These are phyloP conservation scores for Phoenix dactylifera DNA, from an alignment of 176 grass and related monocot species.

Conservation along the genomic window DNA sequence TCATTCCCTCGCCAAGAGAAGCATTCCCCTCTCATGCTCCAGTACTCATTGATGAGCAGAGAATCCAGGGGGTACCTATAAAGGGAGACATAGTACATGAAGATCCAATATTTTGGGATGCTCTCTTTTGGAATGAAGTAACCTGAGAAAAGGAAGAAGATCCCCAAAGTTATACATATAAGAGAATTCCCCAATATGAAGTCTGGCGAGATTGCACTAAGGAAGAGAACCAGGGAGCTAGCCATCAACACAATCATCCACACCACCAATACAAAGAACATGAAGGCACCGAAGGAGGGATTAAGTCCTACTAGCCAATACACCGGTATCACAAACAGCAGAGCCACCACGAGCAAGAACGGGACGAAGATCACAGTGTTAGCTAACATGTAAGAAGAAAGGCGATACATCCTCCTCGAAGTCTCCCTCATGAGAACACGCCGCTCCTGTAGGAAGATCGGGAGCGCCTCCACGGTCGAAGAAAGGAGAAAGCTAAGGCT, in stretches of 20 bases:
- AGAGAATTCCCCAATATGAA: constrained; percentile 81
- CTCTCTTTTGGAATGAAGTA: constrained; percentile 86
- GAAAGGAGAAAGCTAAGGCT: constrained; percentile 93
- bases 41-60: constrained; percentile 86
- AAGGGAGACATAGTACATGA: constrained; percentile 96
- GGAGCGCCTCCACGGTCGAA: constrained; percentile 74
- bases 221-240: constrained; percentile 79
- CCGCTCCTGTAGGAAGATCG: constrained; percentile 78
- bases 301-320: constrained; percentile 77
- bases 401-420: constrained; percentile 6
- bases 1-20: constrained; percentile 29
- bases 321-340: constrained; percentile 53
- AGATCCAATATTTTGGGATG: constrained; percentile 78
- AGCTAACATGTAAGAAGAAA: constrained; percentile 59
- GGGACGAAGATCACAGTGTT: constrained; percentile 75
- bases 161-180: constrained; percentile 35
- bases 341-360: constrained; percentile 61
- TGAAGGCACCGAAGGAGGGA: constrained; percentile 31
- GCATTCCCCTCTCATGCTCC: constrained; percentile 31
- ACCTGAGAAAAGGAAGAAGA: constrained; percentile 94
- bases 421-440: constrained; percentile 81
- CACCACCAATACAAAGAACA: constrained; percentile 64
- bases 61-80: constrained; percentile 82
- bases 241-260: constrained; percentile 92
- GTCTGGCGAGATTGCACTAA: constrained; percentile 65